Evolutionary conservation across 2,329 filamentous ascomycete species (phyloP), one percentile per base, ranked within the genome.

Genomic region (Colletotrichum lindemuthianum): DNA sequence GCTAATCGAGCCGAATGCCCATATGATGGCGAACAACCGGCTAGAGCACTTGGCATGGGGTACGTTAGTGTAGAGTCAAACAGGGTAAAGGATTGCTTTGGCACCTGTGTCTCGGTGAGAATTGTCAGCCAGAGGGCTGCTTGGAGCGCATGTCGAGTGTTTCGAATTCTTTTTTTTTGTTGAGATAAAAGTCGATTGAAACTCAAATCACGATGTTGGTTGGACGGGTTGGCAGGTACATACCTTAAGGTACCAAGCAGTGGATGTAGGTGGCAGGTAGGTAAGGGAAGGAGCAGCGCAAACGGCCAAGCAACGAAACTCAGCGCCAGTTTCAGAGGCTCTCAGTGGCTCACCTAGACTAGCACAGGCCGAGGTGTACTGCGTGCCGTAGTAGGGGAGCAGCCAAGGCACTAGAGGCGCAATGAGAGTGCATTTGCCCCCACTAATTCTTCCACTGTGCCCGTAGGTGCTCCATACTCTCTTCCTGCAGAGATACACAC

Each of bases 81-180:
- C 16, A 47, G 7, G 36, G 33, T 24, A 4, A 37, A 39, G 47
- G 8, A 52, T 41, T 10, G 13, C 37, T 40, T 40, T 9, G n/a
- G n/a, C 33, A 39, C 33, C 12, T 49, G 24, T 50, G 37, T 24
- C 24, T 24, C 24, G 24, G 24, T 24, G 24, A 24, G 24, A 24
- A 24, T 5, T 24, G 24, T 24, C 24, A 24, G 4, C 24, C 24
- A 24, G 24, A 24, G 24, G 24, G 24, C 24, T 24, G 24, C 24
- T 24, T 24, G 24, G 5, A 24, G 24, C 24, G 24, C 24, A 24
- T 24, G 24, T 24, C 24, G 24, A 24, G 24, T 61, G 51, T 65
- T 61, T 52, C 47, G 32, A 51, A 43, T 36, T 15, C n/a, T 58
- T 45, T 65, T 58, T 45, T 65, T 53, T 49, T 65, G 63, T 63